Percentiles rank a stretch among this genome's conserved stretches.
These are phyloP conservation scores for Psilocybe subaeruginosa DNA, from an alignment of 768 basidiomycete genomes.

Conservation along the genomic window DNA sequence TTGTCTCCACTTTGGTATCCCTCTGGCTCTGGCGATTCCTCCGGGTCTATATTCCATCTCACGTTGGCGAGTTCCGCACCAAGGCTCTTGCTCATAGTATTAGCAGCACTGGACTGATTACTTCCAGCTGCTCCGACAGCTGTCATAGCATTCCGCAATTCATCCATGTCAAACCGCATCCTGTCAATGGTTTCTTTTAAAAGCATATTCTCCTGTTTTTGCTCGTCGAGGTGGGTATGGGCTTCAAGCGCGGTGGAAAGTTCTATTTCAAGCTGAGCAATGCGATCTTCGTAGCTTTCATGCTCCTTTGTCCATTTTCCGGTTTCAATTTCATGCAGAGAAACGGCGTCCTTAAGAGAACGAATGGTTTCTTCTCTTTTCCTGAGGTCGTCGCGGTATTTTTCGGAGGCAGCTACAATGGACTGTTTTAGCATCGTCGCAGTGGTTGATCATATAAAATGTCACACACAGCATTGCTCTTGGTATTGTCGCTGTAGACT, in stretches of 20 bases:
- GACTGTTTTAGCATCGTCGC: background rate
- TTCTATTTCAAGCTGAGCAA: constrained; percentile 72
- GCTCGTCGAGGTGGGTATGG: constrained; percentile 79
- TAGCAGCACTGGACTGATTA: constrained; percentile 50
- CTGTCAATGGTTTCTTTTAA: constrained; percentile 97
- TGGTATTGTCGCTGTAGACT: constrained; percentile 86
- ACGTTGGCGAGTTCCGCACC: constrained; percentile 68
- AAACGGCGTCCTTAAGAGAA: constrained; percentile 58
- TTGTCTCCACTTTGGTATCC: constrained; percentile 22
- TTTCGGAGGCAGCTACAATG: constrained; percentile 70
- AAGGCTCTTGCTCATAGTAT: constrained; percentile 71
- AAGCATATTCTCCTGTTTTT: constrained; percentile 92
- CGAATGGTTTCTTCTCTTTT: constrained; percentile 77
- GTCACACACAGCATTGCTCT: constrained; percentile 77
- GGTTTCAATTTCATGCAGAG: constrained; percentile 66
- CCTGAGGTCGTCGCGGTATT: constrained; percentile 74
- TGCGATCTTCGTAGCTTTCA: constrained; percentile 70
- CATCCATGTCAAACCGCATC: constrained; percentile 93
- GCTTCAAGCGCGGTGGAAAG: constrained; percentile 70
- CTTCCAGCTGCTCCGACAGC: constrained; percentile 40
- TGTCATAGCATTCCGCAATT: constrained; percentile 63
- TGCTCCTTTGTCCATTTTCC: constrained; percentile 71
- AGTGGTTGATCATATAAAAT: background rate
- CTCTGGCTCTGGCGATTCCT: constrained; percentile 39
- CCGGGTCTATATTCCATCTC: constrained; percentile 51